Base-by-base conservation (phyloP, 2,329 filamentous ascomycete genomes). In the Penicillium frequentans region DNA sequence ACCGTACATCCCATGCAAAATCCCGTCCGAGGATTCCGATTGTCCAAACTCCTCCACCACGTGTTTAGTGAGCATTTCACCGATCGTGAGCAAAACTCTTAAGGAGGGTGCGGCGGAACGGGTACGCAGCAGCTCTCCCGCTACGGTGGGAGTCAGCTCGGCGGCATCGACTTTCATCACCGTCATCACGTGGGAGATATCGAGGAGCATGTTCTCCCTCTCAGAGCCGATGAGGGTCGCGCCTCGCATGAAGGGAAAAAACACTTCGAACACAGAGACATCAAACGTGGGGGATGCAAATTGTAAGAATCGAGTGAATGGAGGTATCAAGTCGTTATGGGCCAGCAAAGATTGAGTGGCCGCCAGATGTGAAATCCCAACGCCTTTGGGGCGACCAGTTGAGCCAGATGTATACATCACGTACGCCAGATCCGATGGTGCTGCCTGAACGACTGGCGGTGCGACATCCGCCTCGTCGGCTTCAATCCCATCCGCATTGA, bases 321-420 rank as follows among this genome's bases (percentile, higher is more conserved):
- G 39, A 2, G 93, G 93, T 42, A 97, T 87, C 65, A 93, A 86
- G 47, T 78, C 81, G 67, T 96, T 82, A 69, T 97, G 93, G 2
- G 91, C 90, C 44, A 96, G 81, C 8, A 97, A 75, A 55, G 90
- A 91, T 71, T 96, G 93, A 0, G 90, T 89, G 8, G 84, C 91
- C 16, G 93, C 90, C 27, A 81, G 77, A 75, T 97, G 93, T 29
- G 91, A 91, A 29, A 97, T 81, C 2, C 84, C 84, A 24, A 97
- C 93, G 1, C 92, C 93, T 77, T 97, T 97, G 0, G 93, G 93
- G 5, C 87, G 86, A 13, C 93, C 93, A 0, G 92, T 96, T 5
- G 91, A 96, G 3, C 92, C 92, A 46, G 91, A 96, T 1, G 93
- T 96, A 72, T 96, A 97, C 86, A 96, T 92, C 57, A 96, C 85